Percentiles rank a stretch among this genome's conserved stretches.
These are phyloP conservation scores for Tinospora cordifolia DNA, from an alignment of 164 flowering plant genomes.

Conservation along the genomic window DNA sequence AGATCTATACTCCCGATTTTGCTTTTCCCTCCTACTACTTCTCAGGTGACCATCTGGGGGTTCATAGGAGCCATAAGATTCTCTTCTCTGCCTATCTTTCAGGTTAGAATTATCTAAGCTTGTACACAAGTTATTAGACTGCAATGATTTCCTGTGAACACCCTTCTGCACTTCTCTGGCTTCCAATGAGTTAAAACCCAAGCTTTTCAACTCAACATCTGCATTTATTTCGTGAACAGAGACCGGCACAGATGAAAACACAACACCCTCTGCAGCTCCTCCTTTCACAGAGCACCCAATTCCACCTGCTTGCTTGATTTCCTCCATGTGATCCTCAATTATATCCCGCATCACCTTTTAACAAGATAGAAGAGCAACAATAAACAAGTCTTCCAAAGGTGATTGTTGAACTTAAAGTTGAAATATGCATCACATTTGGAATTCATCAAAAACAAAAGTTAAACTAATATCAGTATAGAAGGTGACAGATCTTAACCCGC, in stretches of 20 bases:
- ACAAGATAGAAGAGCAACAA: conserved; percentile 6
- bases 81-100: conserved; percentile 15
- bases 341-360: conserved; percentile 72
- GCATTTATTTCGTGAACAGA: conserved; percentile 10
- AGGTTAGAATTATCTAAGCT: conserved; percentile 8
- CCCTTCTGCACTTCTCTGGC: conserved; percentile 10
- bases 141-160: conserved; percentile 16
- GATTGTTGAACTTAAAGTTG: background rate
- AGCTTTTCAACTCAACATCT: conserved; percentile 17
- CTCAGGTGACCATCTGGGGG: conserved; percentile 20
- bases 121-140: conserved; percentile 10
- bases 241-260: conserved; percentile 15
- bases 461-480: background rate
- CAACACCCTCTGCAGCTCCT: conserved; percentile 23
- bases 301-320: conserved; percentile 67
- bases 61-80: conserved; percentile 16
- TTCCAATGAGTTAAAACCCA: conserved; percentile 17
- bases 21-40: conserved; percentile 15
- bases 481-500: background rate
- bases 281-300: conserved; percentile 54
- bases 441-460: too few species aligned
- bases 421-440: too few species aligned
- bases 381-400: background rate
- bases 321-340: conserved; percentile 85
- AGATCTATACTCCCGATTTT: conserved; percentile 23